phyloP scores from a whole-genome alignment of 305 asterid genomes.

The Caryopteris hybrid region DNA sequence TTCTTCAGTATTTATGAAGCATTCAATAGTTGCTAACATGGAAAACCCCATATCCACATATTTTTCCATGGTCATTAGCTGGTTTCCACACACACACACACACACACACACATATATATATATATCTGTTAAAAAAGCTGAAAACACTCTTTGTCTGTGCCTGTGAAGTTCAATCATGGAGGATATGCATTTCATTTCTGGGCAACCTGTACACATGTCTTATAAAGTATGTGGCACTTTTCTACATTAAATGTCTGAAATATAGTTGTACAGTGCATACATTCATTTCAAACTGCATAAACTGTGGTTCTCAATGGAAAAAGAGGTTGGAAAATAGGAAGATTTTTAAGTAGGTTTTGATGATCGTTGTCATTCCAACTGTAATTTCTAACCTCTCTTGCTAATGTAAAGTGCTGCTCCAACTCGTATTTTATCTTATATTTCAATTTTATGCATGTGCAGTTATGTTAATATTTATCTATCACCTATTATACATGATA shows the following conservation, averaged over 20 bases:
- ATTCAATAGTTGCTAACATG: slow-evolving; percentile 16
- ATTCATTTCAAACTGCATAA: too few species aligned
- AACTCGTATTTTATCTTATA: too few species aligned
- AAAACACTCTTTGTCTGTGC: background rate
- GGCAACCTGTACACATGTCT: background rate
- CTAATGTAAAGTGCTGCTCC: too few species aligned
- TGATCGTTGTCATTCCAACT: too few species aligned
- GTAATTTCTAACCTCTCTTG: too few species aligned
- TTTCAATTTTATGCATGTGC: too few species aligned
- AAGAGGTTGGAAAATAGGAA: too few species aligned
- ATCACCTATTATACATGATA: too few species aligned
- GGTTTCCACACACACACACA: background rate
- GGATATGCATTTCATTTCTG: background rate
- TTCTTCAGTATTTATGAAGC: slow-evolving; percentile 9
- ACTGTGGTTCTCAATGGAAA: too few species aligned
- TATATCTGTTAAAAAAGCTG: background rate
- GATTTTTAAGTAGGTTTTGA: too few species aligned
- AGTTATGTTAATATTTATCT: too few species aligned
- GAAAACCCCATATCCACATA: background rate
- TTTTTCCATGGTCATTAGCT: slow-evolving; percentile 3
- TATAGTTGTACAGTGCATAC: background rate
- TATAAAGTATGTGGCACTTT: background rate
- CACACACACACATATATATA: background rate
- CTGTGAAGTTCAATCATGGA: background rate
- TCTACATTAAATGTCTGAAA: slow-evolving; percentile 5